phyloP scores from a whole-genome alignment of 169 alveolate species.

The Cryptosporidium viatorum region DNA sequence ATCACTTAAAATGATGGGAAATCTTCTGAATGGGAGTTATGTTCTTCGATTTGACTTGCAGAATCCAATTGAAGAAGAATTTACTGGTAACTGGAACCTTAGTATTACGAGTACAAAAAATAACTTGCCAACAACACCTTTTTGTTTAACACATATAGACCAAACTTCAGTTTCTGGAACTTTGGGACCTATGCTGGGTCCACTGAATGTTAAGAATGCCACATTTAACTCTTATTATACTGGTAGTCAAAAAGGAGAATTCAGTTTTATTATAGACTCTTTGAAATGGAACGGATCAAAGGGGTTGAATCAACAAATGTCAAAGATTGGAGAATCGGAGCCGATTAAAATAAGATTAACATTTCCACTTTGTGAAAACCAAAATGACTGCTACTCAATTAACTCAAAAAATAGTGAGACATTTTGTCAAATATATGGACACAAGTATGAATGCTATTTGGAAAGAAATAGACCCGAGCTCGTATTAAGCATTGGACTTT shows the following conservation, averaged over 20 bases:
- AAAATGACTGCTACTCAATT: constrained; percentile 20
- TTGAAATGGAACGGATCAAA: neutral
- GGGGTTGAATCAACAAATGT: neutral
- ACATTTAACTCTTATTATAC: constrained; percentile 28
- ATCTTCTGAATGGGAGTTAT: constrained; percentile 55
- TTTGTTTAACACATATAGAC: constrained; percentile 18
- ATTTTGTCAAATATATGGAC: constrained; percentile 38
- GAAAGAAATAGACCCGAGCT: constrained; percentile 37
- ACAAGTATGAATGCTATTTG: constrained; percentile 33
- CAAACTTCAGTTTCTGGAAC: constrained; percentile 33
- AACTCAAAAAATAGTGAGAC: constrained; percentile 7
- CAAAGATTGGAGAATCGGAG: neutral
- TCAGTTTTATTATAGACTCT: neutral
- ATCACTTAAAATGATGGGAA: constrained; percentile 29
- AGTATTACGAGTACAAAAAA: constrained; percentile 72
- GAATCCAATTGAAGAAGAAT: constrained; percentile 23
- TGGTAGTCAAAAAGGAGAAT: constrained; percentile 33
- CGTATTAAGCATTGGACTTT: constrained; percentile 16
- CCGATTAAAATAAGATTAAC: constrained; percentile 63
- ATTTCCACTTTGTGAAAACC: constrained; percentile 45
- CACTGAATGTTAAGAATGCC: constrained; percentile 5
- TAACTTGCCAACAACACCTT: constrained; percentile 65
- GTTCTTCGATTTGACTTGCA: constrained; percentile 41
- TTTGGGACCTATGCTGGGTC: constrained; percentile 31
- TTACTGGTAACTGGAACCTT: constrained; percentile 46